phyloP scores from a whole-genome alignment of 2,329 filamentous ascomycete species.

The Chalara sp. region DNA sequence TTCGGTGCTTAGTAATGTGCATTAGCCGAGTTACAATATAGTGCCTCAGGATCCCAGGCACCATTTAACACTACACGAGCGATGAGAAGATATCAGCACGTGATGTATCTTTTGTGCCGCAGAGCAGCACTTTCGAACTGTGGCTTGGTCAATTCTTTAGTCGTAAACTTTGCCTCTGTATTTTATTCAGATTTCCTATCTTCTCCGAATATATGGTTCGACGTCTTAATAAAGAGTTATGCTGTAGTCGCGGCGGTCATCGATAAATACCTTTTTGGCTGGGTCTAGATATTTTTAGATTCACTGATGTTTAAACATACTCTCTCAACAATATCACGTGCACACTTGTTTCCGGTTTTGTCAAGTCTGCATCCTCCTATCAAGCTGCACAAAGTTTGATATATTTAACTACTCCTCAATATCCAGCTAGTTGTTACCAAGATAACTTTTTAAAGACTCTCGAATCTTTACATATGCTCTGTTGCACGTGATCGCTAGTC shows the following conservation, averaged over 20 bases:
- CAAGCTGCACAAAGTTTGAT: background rate
- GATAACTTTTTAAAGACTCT: background rate
- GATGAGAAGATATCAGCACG: background rate
- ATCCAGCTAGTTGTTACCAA: background rate
- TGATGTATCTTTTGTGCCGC: background rate
- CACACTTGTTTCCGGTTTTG: background rate
- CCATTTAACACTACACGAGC: background rate
- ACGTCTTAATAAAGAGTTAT: background rate
- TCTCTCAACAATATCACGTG: background rate
- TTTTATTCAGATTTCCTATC: constrained; percentile 10
- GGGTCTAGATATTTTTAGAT: no score
- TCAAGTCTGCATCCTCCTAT: background rate
- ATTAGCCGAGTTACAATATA: no score
- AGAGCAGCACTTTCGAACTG: background rate
- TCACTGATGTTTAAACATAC: no score
- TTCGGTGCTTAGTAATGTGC: no score
- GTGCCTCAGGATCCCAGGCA: background rate
- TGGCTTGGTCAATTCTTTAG: background rate
- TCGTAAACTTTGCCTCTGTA: constrained; percentile 1
- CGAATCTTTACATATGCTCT: background rate
- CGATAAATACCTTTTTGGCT: no score
- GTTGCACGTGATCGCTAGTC: background rate
- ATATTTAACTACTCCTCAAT: background rate
- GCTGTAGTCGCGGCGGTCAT: background rate
- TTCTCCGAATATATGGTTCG: constrained; percentile 6